phyloP scores from a whole-genome alignment of 805 yeast species.

The Candida patagonica region DNA sequence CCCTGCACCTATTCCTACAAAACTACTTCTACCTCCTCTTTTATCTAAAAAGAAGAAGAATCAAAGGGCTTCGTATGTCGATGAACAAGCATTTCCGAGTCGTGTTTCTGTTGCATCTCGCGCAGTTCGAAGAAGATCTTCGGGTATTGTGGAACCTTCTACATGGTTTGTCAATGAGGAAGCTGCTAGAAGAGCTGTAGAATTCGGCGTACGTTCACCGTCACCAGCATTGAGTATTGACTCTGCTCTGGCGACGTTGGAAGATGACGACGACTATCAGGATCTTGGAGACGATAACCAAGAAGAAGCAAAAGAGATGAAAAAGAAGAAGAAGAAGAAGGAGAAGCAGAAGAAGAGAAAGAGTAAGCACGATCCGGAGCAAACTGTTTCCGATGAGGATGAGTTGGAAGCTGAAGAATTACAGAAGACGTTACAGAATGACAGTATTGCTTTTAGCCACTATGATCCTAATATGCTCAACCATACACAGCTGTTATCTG shows the following conservation, averaged over 20 bases:
- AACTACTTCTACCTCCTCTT: conserved; percentile 27
- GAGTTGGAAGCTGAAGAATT: conserved; percentile 2
- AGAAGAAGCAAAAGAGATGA: conserved; percentile 8
- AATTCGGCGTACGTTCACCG: conserved; percentile 5
- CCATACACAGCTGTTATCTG: neutral
- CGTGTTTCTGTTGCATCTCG: neutral
- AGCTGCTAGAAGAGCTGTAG: neutral
- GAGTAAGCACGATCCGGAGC: conserved; percentile 4
- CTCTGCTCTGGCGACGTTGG: conserved; percentile 25
- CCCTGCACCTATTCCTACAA: conserved; percentile 31
- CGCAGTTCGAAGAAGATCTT: neutral
- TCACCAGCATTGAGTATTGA: conserved; percentile 18
- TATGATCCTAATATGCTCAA: conserved; percentile 19
- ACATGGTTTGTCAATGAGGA: neutral
- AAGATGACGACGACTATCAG: conserved; percentile 23
- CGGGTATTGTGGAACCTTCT: conserved; percentile 1
- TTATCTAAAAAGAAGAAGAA: conserved; percentile 17
- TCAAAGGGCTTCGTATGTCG: neutral
- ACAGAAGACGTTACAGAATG: neutral
- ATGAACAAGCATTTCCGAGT: neutral
- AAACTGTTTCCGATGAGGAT: conserved; percentile 5
- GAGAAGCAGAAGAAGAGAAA: conserved; percentile 8
- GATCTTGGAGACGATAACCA: conserved; percentile 6
- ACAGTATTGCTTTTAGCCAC: conserved; percentile 23
- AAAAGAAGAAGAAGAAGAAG: conserved; percentile 8